A percentile compares a stretch with the other conserved stretches of the same genome.
Evolutionary conservation across 352 stramenopile species (phyloP).

Genomic region (Pythium aquatile): DNA sequence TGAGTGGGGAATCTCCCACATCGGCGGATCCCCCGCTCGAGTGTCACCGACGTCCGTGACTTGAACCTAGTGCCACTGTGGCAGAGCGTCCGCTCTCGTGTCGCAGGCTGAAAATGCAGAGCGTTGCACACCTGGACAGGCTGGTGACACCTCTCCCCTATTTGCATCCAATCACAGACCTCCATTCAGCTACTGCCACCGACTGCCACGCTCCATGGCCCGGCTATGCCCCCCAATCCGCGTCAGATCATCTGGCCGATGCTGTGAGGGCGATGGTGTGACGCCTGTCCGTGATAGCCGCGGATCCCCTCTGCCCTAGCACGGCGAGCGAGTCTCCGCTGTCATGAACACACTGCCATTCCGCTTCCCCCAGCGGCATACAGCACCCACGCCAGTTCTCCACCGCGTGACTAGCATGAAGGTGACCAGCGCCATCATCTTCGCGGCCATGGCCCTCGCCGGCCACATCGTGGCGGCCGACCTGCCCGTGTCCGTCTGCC

Average conservation of each 20-base stretch:
- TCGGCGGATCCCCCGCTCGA: too few relatives aligned
- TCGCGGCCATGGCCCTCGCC: conserved; percentile 20
- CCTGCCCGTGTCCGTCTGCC: conserved; percentile 28
- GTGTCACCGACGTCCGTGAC: too few relatives aligned
- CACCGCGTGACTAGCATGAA: conserved; percentile 1
- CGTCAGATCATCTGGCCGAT: conserved; percentile 1
- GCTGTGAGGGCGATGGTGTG: conserved; percentile 1
- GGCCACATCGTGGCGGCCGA: conserved; percentile 9
- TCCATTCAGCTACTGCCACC: not conserved
- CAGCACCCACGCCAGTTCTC: not conserved
- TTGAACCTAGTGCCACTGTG: too few relatives aligned
- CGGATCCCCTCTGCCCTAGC: not conserved
- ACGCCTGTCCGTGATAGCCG: not conserved
- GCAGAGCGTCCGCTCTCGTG: not conserved
- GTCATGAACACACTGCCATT: too few relatives aligned
- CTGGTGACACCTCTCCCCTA: not conserved
- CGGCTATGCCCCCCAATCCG: not conserved
- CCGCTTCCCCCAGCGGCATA: not conserved
- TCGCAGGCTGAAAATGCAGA: not conserved
- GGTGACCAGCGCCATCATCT: conserved; percentile 11
- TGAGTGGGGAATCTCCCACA: too few relatives aligned
- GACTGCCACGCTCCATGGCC: not conserved
- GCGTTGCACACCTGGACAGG: not conserved
- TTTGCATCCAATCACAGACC: not conserved
- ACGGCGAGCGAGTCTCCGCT: not conserved